Percentiles rank a stretch among this genome's conserved stretches.
Conservation (phyloP, 208 protist species). For the Leishmania mexicana region DNA sequence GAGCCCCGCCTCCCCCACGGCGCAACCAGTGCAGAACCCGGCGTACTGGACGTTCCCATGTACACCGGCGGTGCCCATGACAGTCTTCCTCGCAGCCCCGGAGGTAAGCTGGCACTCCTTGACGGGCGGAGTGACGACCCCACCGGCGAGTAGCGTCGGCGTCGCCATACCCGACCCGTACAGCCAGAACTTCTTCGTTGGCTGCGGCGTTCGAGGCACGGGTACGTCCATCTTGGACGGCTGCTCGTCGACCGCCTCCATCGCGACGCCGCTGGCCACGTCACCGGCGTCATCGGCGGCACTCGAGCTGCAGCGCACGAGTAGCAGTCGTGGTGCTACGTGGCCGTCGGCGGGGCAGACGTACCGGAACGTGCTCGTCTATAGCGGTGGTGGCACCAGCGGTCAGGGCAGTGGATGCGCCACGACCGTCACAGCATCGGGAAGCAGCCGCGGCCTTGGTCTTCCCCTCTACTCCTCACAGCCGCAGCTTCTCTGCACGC, state of each 20-base stretch:
- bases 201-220: not conserved
- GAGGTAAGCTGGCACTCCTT: slow-evolving; percentile 27
- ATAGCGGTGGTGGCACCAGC: not conserved
- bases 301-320: slow-evolving; percentile 15
- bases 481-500: slow-evolving; percentile 25
- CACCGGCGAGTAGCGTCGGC: not conserved
- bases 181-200: not conserved
- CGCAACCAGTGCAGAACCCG: not conserved
- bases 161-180: not conserved
- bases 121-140: not conserved
- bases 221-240: not conserved
- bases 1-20: not conserved
- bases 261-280: not conserved
- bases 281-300: slow-evolving; percentile 1
- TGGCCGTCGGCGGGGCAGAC: not conserved
- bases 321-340: not conserved
- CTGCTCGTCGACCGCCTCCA: slow-evolving; percentile 4
- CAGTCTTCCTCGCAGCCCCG: slow-evolving; percentile 24
- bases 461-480: slow-evolving; percentile 9
- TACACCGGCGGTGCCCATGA: slow-evolving; percentile 14
- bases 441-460: not conserved
- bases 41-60: slow-evolving; percentile 3
- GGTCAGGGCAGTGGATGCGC: not conserved
- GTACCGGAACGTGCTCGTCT: not conserved
- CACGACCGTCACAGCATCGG: not conserved